Percentiles rank a stretch among this genome's conserved stretches.
phyloP scores from a whole-genome alignment of 805 yeast species.

The Monosporozyma aerobia region DNA sequence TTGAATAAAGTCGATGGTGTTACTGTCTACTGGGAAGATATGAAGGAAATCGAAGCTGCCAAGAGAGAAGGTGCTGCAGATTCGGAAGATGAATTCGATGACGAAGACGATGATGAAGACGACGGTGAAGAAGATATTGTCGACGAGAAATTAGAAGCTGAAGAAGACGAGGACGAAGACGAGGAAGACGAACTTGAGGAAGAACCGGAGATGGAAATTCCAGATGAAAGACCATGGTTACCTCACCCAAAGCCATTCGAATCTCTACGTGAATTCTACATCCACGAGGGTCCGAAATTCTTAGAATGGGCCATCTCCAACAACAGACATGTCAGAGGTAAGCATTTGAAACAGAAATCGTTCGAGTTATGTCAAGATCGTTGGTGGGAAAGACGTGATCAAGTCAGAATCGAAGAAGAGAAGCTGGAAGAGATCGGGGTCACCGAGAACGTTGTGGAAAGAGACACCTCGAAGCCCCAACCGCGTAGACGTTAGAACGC shows the following conservation, averaged over 20 bases:
- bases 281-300: slow-evolving; percentile 78
- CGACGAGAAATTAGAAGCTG: slow-evolving; percentile 36
- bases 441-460: slow-evolving; percentile 78
- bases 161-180: slow-evolving; percentile 53
- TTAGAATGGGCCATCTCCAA: slow-evolving; percentile 89
- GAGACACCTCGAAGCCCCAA: slow-evolving; percentile 42
- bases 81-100: slow-evolving; percentile 58
- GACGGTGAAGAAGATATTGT: slow-evolving; percentile 43
- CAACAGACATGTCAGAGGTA: slow-evolving; percentile 79
- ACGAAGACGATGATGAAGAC: slow-evolving; percentile 63
- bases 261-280: slow-evolving; percentile 69
- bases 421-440: slow-evolving; percentile 84
- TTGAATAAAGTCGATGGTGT: slow-evolving; percentile 81
- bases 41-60: slow-evolving; percentile 44
- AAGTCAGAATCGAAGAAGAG: slow-evolving; percentile 80
- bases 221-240: slow-evolving; percentile 92
- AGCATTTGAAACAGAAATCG: slow-evolving; percentile 77
- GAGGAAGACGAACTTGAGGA: slow-evolving; percentile 57
- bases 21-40: slow-evolving; percentile 83
- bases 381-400: slow-evolving; percentile 99
- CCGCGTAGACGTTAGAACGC: slow-evolving; percentile 39
- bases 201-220: slow-evolving; percentile 58
- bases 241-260: slow-evolving; percentile 97
- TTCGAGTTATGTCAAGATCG: slow-evolving; percentile 88
- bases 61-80: slow-evolving; percentile 42